Percentiles rank a stretch among this genome's conserved stretches.
phyloP scores from a whole-genome alignment of 306 rosid genomes.

The Cucumis melo region DNA sequence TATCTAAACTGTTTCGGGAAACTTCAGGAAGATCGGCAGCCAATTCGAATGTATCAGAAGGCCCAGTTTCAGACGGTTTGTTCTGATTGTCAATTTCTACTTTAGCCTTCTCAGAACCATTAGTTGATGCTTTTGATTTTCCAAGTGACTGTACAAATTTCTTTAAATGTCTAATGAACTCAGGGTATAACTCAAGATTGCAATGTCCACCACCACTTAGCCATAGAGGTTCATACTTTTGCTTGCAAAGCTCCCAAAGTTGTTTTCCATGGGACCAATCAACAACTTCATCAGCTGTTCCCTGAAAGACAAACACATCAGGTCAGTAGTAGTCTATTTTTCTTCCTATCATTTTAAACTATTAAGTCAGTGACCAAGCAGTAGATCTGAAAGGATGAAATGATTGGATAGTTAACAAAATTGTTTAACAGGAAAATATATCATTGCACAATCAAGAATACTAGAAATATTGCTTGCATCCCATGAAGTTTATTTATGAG shows the following conservation, averaged over 20 bases:
- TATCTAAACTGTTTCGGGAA: slow-evolving; percentile 97
- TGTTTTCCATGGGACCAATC: slow-evolving; percentile 86
- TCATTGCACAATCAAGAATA: neutral
- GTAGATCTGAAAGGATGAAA: neutral
- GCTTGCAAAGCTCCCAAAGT: slow-evolving; percentile 81
- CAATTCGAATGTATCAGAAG: slow-evolving; percentile 37
- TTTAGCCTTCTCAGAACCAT: slow-evolving; percentile 28
- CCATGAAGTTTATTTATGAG: neutral
- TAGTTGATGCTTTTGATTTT: slow-evolving; percentile 56
- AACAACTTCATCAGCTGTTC: slow-evolving; percentile 91
- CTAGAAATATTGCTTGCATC: neutral
- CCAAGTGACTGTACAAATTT: slow-evolving; percentile 79
- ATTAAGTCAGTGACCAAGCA: neutral
- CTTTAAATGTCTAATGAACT: slow-evolving; percentile 85
- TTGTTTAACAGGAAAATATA: neutral
- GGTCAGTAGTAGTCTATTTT: neutral
- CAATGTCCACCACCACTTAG: slow-evolving; percentile 85
- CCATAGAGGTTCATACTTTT: slow-evolving; percentile 84
- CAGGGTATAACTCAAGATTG: slow-evolving; percentile 90
- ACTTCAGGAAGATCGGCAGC: slow-evolving; percentile 56
- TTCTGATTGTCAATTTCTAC: slow-evolving; percentile 32
- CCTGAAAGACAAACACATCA: slow-evolving; percentile 28
- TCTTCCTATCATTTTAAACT: neutral
- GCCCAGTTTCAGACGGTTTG: slow-evolving; percentile 46
- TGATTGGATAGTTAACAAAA: neutral